These are phyloP conservation scores for Nakaseomyces bracarensis DNA, from an alignment of 1,139 yeast species.

Conservation along the genomic window DNA sequence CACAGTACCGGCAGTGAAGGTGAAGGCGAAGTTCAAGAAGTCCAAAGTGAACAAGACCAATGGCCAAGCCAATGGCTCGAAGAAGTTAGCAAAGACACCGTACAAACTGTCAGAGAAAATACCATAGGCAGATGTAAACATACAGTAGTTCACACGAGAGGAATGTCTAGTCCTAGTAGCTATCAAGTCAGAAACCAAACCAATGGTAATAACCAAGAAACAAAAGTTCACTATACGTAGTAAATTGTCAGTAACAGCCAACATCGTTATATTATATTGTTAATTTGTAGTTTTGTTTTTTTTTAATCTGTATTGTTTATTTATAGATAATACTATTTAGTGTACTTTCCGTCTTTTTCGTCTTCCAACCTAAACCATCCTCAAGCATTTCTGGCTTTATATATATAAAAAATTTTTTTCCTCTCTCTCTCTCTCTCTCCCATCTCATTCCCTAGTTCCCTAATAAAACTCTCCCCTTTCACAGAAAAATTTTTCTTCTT, in stretches of 20 bases:
- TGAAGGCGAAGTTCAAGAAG: conserved; percentile 81
- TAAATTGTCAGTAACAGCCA: conserved; percentile 56
- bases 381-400: too few species aligned
- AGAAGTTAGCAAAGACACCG: conserved; percentile 69
- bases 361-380: too few species aligned
- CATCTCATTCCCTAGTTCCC: background rate
- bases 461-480: background rate
- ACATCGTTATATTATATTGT: conserved; percentile 20
- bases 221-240: conserved; percentile 68
- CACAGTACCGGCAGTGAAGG: conserved; percentile 91
- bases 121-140: conserved; percentile 84
- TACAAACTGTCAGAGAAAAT: conserved; percentile 71
- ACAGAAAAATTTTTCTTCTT: background rate
- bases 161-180: conserved; percentile 50
- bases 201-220: conserved; percentile 69
- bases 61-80: conserved; percentile 84
- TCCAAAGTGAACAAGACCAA: conserved; percentile 64
- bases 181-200: conserved; percentile 78
- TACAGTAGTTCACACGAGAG: conserved; percentile 81
- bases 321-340: too few species aligned
- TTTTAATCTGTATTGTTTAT: background rate
- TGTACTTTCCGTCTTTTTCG: too few species aligned
- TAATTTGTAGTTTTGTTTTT: conserved; percentile 8
- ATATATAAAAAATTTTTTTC: too few species aligned
- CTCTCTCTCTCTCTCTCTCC: too few species aligned